Conservation (phyloP, 2,329 filamentous ascomycete genomes). For the Venturia nashicola region DNA sequence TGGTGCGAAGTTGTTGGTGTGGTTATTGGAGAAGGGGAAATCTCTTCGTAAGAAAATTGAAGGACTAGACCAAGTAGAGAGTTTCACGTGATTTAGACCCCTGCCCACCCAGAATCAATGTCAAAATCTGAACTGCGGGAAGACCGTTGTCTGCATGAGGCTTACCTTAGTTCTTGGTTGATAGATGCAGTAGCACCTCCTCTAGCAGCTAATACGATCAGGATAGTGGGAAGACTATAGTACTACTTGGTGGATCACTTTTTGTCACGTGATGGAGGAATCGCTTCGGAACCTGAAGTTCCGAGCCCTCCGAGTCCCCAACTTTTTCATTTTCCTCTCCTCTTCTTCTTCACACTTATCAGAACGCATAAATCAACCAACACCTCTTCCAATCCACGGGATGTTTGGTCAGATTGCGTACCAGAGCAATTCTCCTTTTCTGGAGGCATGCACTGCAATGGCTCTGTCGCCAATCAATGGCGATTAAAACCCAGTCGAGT, state of each 20-base stretch:
- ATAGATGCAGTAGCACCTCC: no score
- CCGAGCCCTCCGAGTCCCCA: no score
- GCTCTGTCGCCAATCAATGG: background rate
- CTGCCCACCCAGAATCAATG: background rate
- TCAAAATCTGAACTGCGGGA: no score
- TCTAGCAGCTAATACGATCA: no score
- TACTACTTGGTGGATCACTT: no score
- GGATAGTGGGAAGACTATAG: no score
- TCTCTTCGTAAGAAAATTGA: background rate
- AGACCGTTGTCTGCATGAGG: no score
- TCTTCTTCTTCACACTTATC: background rate
- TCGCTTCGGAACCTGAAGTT: no score
- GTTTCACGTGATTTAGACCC: background rate
- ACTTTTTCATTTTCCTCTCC: background rate
- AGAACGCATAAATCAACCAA: constrained; percentile 7
- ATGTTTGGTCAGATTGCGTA: constrained; percentile 4
- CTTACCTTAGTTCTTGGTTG: no score
- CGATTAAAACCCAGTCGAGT: background rate
- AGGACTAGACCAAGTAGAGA: background rate
- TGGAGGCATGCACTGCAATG: background rate
- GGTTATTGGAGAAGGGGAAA: background rate
- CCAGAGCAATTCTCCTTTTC: background rate
- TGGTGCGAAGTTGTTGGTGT: background rate
- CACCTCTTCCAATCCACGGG: background rate
- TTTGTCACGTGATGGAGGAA: background rate